Base-by-base conservation (phyloP, 148 eudicot genomes). In the Amaranthus cruentus region DNA sequence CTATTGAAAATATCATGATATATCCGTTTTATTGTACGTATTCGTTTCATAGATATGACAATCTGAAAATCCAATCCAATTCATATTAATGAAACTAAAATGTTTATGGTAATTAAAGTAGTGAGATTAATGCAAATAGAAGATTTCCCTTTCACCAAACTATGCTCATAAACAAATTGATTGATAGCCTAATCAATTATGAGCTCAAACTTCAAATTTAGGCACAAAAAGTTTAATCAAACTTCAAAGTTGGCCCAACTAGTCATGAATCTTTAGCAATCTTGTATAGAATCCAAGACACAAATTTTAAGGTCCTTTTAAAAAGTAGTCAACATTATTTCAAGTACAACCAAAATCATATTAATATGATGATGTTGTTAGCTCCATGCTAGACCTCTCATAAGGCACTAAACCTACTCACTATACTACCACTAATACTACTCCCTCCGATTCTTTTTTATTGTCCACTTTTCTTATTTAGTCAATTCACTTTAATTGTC, bases 331-430 rank as follows among this genome's bases (percentile, higher is more conserved):
- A 66, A 15, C 1, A 48, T 3, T 7, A 44, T 2, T 7, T 9
- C 13, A 66, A 66, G 69, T 66, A 66, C 69, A 8, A 49, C 43
- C 54, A 48, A 48, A 28, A 8, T n/a, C 43, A 48, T 49, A 7
- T n/a, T 6, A 66, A 66, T 55, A 66, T 66, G 10, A 66, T 66
- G 69, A 66, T 66, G 48, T n/a, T 49, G 69, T 66, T 66, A n/a
- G 55, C 42, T 49, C 48, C 69, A 49, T 66, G 18, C 50, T 66
- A 66, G 42, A 66, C 69, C 55, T 47, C 52, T 47, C 52, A 58
- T 58, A 58, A 58, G 38, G 1, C 38, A 28, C 38, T 28, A 28
- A 28, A 28, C 38, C 38, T 28, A 28, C 38, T 28, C 38, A 28
- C 38, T 28, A 28, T 28, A 28, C 38, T 28, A 28, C 38, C 38